Conservation (phyloP, 495 filamentous ascomycete species). For the Hamigera avellanea region DNA sequence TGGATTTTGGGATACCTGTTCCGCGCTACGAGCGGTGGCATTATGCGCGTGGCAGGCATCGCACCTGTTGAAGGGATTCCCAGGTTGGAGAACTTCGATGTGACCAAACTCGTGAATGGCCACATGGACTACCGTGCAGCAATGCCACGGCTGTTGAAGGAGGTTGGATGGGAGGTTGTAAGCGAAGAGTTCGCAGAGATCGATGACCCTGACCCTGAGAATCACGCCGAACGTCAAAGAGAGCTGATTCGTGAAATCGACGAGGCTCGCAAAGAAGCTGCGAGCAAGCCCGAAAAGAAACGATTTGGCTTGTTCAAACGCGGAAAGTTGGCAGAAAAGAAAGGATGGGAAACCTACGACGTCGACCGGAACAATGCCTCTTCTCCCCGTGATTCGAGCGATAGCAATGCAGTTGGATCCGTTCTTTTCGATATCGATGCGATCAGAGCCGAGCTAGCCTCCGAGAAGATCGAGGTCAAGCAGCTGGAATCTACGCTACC, state of each 20-base stretch:
- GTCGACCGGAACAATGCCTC: conserved; percentile 23
- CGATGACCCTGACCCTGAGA: conserved; percentile 93
- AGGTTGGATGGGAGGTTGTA: conserved; percentile 80
- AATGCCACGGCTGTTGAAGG: conserved; percentile 76
- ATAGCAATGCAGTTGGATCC: conserved; percentile 20
- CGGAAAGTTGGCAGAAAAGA: conserved; percentile 65
- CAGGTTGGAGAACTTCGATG: conserved; percentile 81
- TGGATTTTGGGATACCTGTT: conserved; percentile 99
- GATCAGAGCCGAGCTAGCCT: conserved; percentile 75
- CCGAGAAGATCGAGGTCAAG: conserved; percentile 61
- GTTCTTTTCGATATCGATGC: conserved; percentile 96
- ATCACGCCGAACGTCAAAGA: conserved; percentile 74
- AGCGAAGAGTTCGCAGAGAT: conserved; percentile 95
- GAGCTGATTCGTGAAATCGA: conserved; percentile 96
- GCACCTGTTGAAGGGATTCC: conserved; percentile 65
- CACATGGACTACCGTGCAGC: conserved; percentile 95
- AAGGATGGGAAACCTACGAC: conserved; percentile 94
- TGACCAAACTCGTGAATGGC: conserved; percentile 75
- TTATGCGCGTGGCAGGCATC: conserved; percentile 84
- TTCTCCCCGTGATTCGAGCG: conserved; percentile 11
- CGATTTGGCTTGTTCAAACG: conserved; percentile 70
- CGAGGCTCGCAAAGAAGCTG: conserved; percentile 77
- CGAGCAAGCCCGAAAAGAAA: conserved; percentile 58
- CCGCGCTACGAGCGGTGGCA: conserved; percentile 84
- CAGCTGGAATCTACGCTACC: conserved; percentile 82